Percentiles rank a stretch among this genome's conserved stretches.
Evolutionary conservation across 2,329 filamentous ascomycete genomes (phyloP).

Genomic region (Magnaporthiopsis incrustans): DNA sequence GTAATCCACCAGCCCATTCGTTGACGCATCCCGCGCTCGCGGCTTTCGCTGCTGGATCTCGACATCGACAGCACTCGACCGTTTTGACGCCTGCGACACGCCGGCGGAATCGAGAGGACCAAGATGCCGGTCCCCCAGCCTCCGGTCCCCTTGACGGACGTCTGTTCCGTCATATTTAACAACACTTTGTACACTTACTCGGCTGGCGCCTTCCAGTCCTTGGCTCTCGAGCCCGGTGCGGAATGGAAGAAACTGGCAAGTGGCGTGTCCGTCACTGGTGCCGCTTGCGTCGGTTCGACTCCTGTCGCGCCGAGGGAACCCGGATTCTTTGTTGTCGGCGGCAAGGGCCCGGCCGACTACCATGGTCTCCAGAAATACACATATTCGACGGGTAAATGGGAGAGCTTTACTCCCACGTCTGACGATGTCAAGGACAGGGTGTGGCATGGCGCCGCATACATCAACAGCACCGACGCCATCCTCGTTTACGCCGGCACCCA

Average conservation of each 20-base stretch:
- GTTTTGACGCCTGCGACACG: not conserved
- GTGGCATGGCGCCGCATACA: conserved; percentile 68
- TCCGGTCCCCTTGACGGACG: conserved; percentile 59
- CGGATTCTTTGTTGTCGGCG: conserved; percentile 76
- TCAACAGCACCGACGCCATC: conserved; percentile 62
- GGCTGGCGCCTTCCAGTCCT: conserved; percentile 62
- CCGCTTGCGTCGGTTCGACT: conserved; percentile 65
- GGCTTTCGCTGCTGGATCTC: not conserved
- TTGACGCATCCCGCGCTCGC: not conserved
- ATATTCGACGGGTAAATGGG: conserved; percentile 46
- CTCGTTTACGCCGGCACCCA: conserved; percentile 74
- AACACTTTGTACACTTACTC: conserved; percentile 83
- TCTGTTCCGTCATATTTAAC: conserved; percentile 75
- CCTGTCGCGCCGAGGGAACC: conserved; percentile 49
- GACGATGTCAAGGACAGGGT: conserved; percentile 59
- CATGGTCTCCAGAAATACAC: conserved; percentile 65
- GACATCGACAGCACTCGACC: not conserved
- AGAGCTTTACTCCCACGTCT: conserved; percentile 33
- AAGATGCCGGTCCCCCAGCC: conserved; percentile 68
- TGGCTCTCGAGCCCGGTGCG: conserved; percentile 60
- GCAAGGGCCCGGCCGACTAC: conserved; percentile 51
- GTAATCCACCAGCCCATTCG: not conserved
- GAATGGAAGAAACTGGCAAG: conserved; percentile 60
- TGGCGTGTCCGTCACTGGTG: conserved; percentile 66
- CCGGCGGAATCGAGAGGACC: conserved; percentile 8